phyloP scores from a whole-genome alignment of 129 eudicot genomes.

The Escallonia rubra region DNA sequence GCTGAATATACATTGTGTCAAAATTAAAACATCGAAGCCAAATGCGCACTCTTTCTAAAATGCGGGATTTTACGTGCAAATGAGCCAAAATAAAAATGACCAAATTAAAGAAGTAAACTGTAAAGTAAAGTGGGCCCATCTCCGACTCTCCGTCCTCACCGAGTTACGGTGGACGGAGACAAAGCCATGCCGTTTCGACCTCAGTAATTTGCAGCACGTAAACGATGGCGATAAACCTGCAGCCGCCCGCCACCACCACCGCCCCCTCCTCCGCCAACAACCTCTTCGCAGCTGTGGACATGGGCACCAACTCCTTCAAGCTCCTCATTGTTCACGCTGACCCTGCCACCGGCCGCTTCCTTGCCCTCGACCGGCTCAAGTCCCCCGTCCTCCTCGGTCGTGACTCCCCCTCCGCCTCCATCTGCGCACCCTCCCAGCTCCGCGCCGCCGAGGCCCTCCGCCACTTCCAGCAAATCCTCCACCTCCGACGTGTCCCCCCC shows the following conservation, averaged over 20 bases:
- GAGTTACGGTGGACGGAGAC: too few species aligned
- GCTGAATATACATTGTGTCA: too few species aligned
- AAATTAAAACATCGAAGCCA: too few species aligned
- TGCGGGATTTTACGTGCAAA: too few species aligned
- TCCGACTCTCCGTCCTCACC: too few species aligned
- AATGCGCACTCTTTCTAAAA: too few species aligned
- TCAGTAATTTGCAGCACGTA: too few species aligned
- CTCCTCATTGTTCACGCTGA: slow-evolving; percentile 58
- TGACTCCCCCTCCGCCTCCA: slow-evolving; percentile 30
- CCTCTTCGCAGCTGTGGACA: slow-evolving; percentile 76
- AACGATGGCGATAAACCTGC: slow-evolving; percentile 19
- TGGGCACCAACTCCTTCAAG: slow-evolving; percentile 86
- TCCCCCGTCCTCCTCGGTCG: slow-evolving; percentile 59
- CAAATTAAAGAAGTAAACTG: too few species aligned
- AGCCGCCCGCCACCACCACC: slow-evolving; percentile 9
- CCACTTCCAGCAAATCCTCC: slow-evolving; percentile 38
- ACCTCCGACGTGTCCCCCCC: slow-evolving; percentile 37
- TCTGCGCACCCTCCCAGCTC: slow-evolving; percentile 36
- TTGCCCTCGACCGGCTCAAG: slow-evolving; percentile 53
- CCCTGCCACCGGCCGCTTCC: slow-evolving; percentile 61
- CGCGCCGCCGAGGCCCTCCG: slow-evolving; percentile 52
- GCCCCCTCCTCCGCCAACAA: slow-evolving; percentile 18
- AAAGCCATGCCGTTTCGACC: too few species aligned
- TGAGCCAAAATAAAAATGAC: too few species aligned
- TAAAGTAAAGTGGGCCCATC: too few species aligned